Evolutionary conservation across 2,329 filamentous ascomycete genomes (phyloP).

Genomic region (Colletotrichum tofieldiae): DNA sequence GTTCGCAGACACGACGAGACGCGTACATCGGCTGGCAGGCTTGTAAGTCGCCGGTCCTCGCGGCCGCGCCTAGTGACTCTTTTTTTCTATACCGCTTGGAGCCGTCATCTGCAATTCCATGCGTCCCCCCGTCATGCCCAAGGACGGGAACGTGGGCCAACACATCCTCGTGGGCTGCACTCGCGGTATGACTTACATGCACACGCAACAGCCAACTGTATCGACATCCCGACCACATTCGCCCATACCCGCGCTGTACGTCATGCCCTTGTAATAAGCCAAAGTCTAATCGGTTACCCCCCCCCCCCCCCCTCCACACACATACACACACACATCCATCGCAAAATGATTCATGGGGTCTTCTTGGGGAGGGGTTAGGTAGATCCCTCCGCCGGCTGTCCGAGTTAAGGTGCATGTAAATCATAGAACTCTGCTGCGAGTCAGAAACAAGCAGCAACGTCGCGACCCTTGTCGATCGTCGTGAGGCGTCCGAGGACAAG

Average conservation of each 20-base stretch:
- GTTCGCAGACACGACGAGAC: background rate
- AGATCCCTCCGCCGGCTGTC: background rate
- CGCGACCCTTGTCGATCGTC: background rate
- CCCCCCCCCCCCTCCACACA: background rate
- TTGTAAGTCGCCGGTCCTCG: too few species aligned
- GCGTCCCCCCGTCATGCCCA: background rate
- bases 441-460: background rate
- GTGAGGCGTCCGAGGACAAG: background rate
- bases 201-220: background rate
- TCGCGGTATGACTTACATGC: background rate
- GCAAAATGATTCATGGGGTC: background rate
- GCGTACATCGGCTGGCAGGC: background rate
- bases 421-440: background rate
- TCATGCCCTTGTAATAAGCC: background rate
- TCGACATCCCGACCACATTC: background rate
- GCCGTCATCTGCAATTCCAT: background rate
- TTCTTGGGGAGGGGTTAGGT: background rate
- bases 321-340: background rate
- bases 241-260: background rate
- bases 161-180: background rate
- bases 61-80: background rate
- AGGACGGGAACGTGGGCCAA: background rate
- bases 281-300: background rate
- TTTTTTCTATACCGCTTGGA: background rate
- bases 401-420: background rate